A percentile compares a stretch with the other conserved stretches of the same genome.
Conservation (phyloP, 345 rosid genomes). For the Citrus sinensis region DVS_A1.0 CM039163.1:48546001-48546500, state of each 20-base stretch:
- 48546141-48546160: constrained; percentile 1
- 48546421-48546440: constrained; percentile 88
- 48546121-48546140: not conserved
- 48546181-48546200: not conserved
- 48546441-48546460: constrained; percentile 64
- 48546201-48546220: not conserved
- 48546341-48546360: constrained; percentile 48
- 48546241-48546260: not conserved
- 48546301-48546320: not conserved
- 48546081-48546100: constrained; percentile 85
- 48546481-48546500: constrained; percentile 81
- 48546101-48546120: constrained; percentile 89
- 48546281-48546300: not conserved
- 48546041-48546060: constrained; percentile 85
- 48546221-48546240: not conserved
- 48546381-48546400: constrained; percentile 73
- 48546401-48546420: constrained; percentile 85
- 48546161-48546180: not conserved
- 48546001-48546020: constrained; percentile 68
- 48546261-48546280: not conserved
- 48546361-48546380: constrained; percentile 82
- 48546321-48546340: not conserved
- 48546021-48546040: constrained; percentile 86
- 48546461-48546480: constrained; percentile 58
- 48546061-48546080: constrained; percentile 89